Evolutionary conservation across 371 early-diverging fungal genomes (phyloP), one percentile per base, ranked within the genome.

Genomic region (Haplosporangium sp.): DNA sequence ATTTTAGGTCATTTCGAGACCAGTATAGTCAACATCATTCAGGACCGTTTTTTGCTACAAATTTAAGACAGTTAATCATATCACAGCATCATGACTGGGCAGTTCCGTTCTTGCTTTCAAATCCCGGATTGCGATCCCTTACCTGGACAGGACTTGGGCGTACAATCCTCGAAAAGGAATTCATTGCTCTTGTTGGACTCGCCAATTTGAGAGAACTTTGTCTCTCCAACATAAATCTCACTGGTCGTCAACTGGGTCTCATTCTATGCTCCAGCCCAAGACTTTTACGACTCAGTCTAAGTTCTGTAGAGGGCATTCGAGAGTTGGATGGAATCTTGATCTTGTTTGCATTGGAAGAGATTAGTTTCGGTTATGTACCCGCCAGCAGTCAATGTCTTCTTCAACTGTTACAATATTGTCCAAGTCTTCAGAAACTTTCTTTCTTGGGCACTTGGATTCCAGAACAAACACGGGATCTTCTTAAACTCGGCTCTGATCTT

Each of bases 361-460:
- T 74, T 40, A 69, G 69, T 38, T 65, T 74, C 0, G 74, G 74
- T 6, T 74, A 47, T 38, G 55, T 74, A 1, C 61, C 69, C 3
- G 11, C 20, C 6, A 68, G 50, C 38, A 69, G 74, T 37, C 69
- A 61, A 19, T 13, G 65, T 55, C 56, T 74, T 0, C 27, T 74
- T 27, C 48, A 74, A 47, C 39, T 74, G 37, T 53, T 52, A 17
- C 74, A 53, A 40, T 67, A 63, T 11, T 59, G 69, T 34, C 69
- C 69, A 0, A 64, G 55, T 39, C 50, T 74, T 8, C 63, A 57
- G 19, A 47, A 69, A 19, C 68, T 69, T 38, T 74, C 74, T 15
- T 74, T 69, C 65, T 47, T 65, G 65, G 69, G 74, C 8, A 74
- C 74, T 20, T 74, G 74, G 69, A 56, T 60, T 11, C 63, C 62